Base-by-base conservation (phyloP, 352 stramenopile species). In the Paralagenidium karlingii region DNA sequence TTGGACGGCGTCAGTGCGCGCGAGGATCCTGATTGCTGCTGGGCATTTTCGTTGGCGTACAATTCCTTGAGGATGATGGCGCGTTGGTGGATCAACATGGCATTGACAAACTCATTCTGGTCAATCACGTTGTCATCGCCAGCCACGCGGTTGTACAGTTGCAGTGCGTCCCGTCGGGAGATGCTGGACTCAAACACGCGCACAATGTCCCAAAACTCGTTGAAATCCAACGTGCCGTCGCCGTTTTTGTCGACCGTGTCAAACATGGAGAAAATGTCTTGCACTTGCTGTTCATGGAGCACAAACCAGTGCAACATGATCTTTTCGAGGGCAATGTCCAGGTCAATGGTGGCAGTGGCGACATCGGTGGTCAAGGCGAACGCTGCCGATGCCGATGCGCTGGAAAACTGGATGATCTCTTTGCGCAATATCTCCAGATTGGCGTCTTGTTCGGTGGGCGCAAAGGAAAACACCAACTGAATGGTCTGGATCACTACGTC, bases 281-380 rank as follows among this genome's bases (percentile, higher is more conserved):
- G 58, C 34, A 87, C 77, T 29, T 87, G 74, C 24, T 77, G 62
- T 34, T 87, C 68, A 43, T 82, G 84, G 6, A 87, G 50, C 21
- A 57, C 58, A 28, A 87, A 82, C 74, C 74, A 87, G 41, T 84
- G 67, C 33, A 56, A 64, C 74, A 83, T 83, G 40, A 82, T 62
- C 43, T 77, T 78, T 34, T 87, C 74, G n/a, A 87, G 37, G 16
- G 69, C 68, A 11, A 68, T 47, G 40, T 87, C 74, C 19, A 87
- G 54, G n/a, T 84, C 70, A n/a, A 83, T 41, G 3, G 46, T 49
- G 3, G 38, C 43, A 9, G 31, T 36, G 15, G n/a, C 2, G n/a
- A n/a, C n/a, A n/a, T n/a, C n/a, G n/a, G n/a, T n/a, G n/a, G n/a
- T n/a, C n/a, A n/a, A n/a, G n/a, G n/a, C 24, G 0, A 30, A 21